Base-by-base conservation (phyloP, 192 early-diverging fungal genomes). In the Coemansia umbellata region DNA sequence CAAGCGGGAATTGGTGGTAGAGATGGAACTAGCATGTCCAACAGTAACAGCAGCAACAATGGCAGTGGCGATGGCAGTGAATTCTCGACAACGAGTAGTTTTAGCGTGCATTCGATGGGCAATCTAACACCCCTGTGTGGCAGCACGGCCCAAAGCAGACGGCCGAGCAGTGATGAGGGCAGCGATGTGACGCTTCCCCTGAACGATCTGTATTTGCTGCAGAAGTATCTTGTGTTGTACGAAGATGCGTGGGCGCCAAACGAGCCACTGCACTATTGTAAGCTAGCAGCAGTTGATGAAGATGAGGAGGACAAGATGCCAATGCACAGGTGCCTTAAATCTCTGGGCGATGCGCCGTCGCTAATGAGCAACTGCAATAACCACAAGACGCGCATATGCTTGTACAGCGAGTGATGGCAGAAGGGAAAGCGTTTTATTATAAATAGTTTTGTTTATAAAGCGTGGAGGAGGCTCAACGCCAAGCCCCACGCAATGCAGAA, bases 171-270 rank as follows among this genome's bases (percentile, higher is more conserved):
- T 0, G 27, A 28, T 11, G 54, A 42, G 8, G 30, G 53, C 18
- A 37, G 26, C 17, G 53, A 50, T 14, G 63, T 73, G 3, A 37
- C 47, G 4, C 31, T 73, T 53, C 54, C 63, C 21, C 50, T 73
- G 31, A 73, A 73, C 35, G 70, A 73, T 50, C 55, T 73, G 55
- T 73, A 73, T 41, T 8, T 73, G 58, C 50, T 73, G 50, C 70
- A 73, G 58, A 73, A 73, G 50, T 73, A 73, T 47, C 59, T 73
- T 31, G 35, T 30, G 8, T 41, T 66, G 55, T 73, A 73, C 35
- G 41, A 53, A 50, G 63, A 73, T 23, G 55, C 63, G 18, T 73
- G 70, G 70, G 33, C 43, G 11, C 31, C 57, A 0, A 58, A 37
- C 15, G 69, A 72, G 49, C 10, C 61, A 15, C 24, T 31, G 3